Evolutionary conservation across 257 asterid genomes (phyloP).

Genomic region (Solanum rostratum): DNA sequence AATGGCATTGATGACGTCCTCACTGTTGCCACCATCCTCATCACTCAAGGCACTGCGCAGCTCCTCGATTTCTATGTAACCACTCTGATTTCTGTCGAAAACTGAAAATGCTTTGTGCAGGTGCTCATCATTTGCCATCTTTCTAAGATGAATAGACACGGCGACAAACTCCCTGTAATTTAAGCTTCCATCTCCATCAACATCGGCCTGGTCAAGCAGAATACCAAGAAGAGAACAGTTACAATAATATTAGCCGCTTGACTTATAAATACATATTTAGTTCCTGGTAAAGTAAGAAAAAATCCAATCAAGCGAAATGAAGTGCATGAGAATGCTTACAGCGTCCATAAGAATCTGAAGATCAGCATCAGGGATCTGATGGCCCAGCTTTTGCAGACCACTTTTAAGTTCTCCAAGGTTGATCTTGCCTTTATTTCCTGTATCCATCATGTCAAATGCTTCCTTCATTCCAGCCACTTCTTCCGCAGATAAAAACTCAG

Average conservation of each 20-base stretch:
- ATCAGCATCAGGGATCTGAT: constrained; percentile 58
- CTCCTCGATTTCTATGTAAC: constrained; percentile 54
- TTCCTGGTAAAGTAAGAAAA: background rate
- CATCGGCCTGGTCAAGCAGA: constrained; percentile 31
- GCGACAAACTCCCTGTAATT: constrained; percentile 49
- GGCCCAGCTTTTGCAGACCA: constrained; percentile 52
- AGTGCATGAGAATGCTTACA: constrained; percentile 25
- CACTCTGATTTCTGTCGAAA: constrained; percentile 37
- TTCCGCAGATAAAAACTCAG: constrained; percentile 61
- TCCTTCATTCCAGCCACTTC: constrained; percentile 72
- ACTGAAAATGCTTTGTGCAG: constrained; percentile 46
- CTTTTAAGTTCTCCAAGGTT: constrained; percentile 38
- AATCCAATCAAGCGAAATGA: background rate
- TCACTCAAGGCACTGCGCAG: constrained; percentile 40
- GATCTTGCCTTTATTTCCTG: constrained; percentile 39
- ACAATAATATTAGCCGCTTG: background rate
- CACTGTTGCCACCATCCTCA: constrained; percentile 35
- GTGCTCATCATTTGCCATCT: constrained; percentile 60
- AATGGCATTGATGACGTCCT: constrained; percentile 43
- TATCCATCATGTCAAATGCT: constrained; percentile 54
- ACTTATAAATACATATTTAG: background rate
- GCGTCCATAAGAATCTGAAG: constrained; percentile 65
- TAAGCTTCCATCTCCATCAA: constrained; percentile 43
- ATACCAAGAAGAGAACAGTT: background rate
- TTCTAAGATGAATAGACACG: constrained; percentile 39